Conservation (phyloP, 164 flowering plant species). For the Echeveria elegans region DNA sequence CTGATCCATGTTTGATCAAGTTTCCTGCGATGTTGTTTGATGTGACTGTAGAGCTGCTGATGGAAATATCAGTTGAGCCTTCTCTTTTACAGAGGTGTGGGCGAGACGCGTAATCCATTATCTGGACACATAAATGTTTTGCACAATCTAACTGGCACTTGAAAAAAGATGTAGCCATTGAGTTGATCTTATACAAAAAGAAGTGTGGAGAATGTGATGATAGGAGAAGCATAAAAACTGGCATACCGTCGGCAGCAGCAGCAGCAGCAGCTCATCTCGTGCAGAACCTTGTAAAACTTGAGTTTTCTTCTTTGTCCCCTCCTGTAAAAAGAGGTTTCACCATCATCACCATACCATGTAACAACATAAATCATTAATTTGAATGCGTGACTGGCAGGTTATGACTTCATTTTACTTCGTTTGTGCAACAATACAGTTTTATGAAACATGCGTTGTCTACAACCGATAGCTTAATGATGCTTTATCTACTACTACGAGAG, state of each 20-base stretch:
- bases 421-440: no score
- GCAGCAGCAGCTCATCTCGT: conserved; percentile 65
- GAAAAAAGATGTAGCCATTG: no score
- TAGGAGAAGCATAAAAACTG: no score
- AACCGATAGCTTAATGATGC: no score
- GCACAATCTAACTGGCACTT: not conserved
- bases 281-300: conserved; percentile 87
- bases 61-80: conserved; percentile 72
- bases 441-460: no score
- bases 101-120: conserved; percentile 56
- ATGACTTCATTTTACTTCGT: no score
- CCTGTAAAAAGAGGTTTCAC: conserved; percentile 95
- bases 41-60: conserved; percentile 61
- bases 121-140: conserved; percentile 21
- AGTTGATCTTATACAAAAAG: no score
- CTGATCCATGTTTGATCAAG: conserved; percentile 50
- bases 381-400: conserved; percentile 98
- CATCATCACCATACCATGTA: conserved; percentile 73
- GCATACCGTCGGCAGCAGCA: conserved; percentile 65
- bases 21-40: conserved; percentile 39
- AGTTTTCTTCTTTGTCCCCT: conserved; percentile 78
- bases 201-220: not conserved
- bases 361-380: conserved; percentile 56
- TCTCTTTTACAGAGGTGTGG: conserved; percentile 64
- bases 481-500: not conserved